phyloP scores from a whole-genome alignment of 179 eudicot genomes.

The Carnegiea gigantea region DNA sequence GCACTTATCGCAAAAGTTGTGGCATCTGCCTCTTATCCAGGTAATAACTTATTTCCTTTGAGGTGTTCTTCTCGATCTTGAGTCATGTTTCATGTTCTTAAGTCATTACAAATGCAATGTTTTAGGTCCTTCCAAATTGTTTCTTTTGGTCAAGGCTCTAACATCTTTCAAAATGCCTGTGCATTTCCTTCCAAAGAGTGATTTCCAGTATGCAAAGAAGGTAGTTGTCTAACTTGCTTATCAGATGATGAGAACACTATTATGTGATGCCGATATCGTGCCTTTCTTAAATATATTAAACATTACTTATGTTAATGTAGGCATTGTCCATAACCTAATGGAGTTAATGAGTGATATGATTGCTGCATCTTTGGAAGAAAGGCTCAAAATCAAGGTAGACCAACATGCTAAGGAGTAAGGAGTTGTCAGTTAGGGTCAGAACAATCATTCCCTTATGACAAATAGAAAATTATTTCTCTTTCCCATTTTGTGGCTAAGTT shows the following conservation, averaged over 20 bases:
- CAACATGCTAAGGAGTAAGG: neutral
- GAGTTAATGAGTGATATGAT: neutral
- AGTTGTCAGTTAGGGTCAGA: neutral
- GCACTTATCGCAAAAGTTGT: conserved; percentile 76
- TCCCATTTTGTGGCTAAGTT: neutral
- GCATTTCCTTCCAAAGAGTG: conserved; percentile 96
- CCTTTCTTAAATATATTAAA: conserved; percentile 5
- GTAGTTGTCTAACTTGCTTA: conserved; percentile 30
- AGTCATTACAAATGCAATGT: conserved; percentile 16
- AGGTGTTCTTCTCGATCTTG: neutral
- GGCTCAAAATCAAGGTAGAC: neutral
- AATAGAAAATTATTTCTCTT: neutral
- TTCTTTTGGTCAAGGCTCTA: conserved; percentile 87
- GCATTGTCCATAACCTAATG: neutral
- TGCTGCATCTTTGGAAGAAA: neutral
- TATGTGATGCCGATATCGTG: neutral
- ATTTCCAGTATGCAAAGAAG: conserved; percentile 66
- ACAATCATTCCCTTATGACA: neutral
- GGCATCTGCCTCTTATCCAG: conserved; percentile 74
- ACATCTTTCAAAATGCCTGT: conserved; percentile 66
- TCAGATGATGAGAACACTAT: neutral
- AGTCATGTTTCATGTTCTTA: neutral
- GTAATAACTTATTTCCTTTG: conserved; percentile 32
- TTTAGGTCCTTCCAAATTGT: conserved; percentile 81
- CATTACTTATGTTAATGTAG: neutral